A percentile compares a stretch with the other conserved stretches of the same genome.
phyloP scores from a whole-genome alignment of 2,329 filamentous ascomycete species.

The Calonectria naviculata region DNA sequence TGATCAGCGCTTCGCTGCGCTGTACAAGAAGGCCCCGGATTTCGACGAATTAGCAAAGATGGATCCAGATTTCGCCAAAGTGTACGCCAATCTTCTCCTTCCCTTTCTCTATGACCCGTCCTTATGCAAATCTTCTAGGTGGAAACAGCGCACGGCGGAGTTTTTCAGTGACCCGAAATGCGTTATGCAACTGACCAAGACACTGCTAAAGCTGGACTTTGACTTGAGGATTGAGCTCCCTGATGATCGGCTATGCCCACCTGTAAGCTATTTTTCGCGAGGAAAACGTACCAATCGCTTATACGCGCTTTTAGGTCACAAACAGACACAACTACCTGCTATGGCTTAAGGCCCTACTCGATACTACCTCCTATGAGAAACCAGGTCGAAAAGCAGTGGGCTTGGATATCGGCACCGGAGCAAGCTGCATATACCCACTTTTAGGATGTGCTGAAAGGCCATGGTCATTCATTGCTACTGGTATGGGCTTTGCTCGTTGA shows the following conservation, averaged over 20 bases:
- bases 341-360: constrained; percentile 86
- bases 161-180: constrained; percentile 83
- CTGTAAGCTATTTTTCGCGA: constrained; percentile 61
- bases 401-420: constrained; percentile 89
- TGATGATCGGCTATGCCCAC: constrained; percentile 84
- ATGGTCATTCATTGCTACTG: constrained; percentile 80
- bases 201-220: constrained; percentile 82
- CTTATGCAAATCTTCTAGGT: constrained; percentile 26
- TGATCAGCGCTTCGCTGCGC: constrained; percentile 48
- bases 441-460: constrained; percentile 77
- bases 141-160: constrained; percentile 34
- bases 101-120: not conserved
- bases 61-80: constrained; percentile 54
- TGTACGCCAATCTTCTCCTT: constrained; percentile 45
- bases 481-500: constrained; percentile 37
- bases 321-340: constrained; percentile 88
- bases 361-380: constrained; percentile 70
- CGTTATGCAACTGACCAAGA: constrained; percentile 84
- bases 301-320: constrained; percentile 55
- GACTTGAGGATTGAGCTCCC: constrained; percentile 77
- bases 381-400: constrained; percentile 68
- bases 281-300: not conserved
- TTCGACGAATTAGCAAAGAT: constrained; percentile 55
- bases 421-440: constrained; percentile 91
- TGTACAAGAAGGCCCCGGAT: constrained; percentile 55